Evolutionary conservation across 2,329 filamentous ascomycete species (phyloP), one percentile per base, ranked within the genome.

Genomic region (Cadophora luteo-olivacea): DNA sequence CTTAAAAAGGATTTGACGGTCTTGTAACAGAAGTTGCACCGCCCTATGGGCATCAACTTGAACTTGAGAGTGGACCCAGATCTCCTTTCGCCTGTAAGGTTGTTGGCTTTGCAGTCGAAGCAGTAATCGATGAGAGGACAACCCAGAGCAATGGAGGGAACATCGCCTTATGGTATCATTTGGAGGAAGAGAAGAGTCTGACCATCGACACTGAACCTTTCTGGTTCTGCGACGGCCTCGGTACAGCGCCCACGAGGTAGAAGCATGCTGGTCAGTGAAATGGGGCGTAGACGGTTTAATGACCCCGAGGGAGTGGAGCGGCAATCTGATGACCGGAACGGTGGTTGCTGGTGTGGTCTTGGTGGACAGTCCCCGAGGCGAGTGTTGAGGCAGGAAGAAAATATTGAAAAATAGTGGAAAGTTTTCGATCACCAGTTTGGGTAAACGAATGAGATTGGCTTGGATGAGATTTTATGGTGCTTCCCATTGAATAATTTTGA

Each of bases 111-210:
- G 7, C 4, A 1, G 12, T 38, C 9, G 36, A 38, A 3, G 29
- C 29, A 14, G 48, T 72, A 72, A 3, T 55, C 65, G 36, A 69
- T 32, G 1, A 68, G 14, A 3, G 65, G 54, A 24, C 29, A 72
- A 61, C 7, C 68, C 48, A 70, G 41, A 3, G 69, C 61, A 6
- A 74, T 41, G n/a, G 73, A n/a, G 0, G 68, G 68, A 12, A 71
- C 63, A 41, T 70, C 69, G 24, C 73, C 73, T 22, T 72, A 65
- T 57, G 73, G 69, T 12, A 62, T 66, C 0, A 60, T 66, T 19
- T 69, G 14, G 52, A 69, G 73, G 54, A 70, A 74, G 19, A 71
- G 64, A 19, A 71, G 64, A 32, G 70, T 52, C 4, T 71, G 72
- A 8, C 61, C 24, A 45, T 73, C 73, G 48, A 72, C 33, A 16